A percentile compares a stretch with the other conserved stretches of the same genome.
phyloP scores from a whole-genome alignment of 306 rosid species.

The Citrullus mucosospermus region DNA sequence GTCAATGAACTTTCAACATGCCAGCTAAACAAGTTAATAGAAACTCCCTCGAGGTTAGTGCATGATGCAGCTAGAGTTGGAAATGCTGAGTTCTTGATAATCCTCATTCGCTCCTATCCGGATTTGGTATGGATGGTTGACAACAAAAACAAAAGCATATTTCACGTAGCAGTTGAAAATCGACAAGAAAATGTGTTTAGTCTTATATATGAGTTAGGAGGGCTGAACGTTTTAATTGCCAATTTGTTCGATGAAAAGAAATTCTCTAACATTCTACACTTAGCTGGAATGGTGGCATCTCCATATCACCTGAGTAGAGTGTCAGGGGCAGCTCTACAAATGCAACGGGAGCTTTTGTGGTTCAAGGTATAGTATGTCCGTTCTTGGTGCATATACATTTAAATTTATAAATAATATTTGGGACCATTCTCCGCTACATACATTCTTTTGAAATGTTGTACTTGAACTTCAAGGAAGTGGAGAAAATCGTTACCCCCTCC shows the following conservation, averaged over 20 bases:
- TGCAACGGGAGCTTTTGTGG: slow-evolving; percentile 22
- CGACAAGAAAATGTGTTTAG: slow-evolving; percentile 13
- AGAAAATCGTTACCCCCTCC: too few species aligned
- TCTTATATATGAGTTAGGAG: slow-evolving; percentile 10
- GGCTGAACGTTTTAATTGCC: not conserved
- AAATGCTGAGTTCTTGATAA: slow-evolving; percentile 15
- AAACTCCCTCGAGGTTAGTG: not conserved
- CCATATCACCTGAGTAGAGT: slow-evolving; percentile 9
- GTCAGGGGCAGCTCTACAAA: slow-evolving; percentile 23
- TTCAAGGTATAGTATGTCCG: slow-evolving; percentile 15
- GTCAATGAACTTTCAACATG: not conserved
- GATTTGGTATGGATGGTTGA: slow-evolving; percentile 12
- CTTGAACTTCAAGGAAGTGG: not conserved
- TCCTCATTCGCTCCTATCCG: slow-evolving; percentile 7
- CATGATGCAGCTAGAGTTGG: slow-evolving; percentile 15
- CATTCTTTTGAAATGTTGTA: too few species aligned
- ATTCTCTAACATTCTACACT: slow-evolving; percentile 10
- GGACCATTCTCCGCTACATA: too few species aligned
- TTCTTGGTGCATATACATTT: too few species aligned
- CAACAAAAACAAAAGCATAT: not conserved
- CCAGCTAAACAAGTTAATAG: not conserved
- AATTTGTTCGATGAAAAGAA: not conserved
- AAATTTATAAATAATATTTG: too few species aligned
- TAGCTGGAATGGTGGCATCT: slow-evolving; percentile 14
- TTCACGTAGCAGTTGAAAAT: slow-evolving; percentile 15